phyloP scores from a whole-genome alignment of 2,329 filamentous ascomycete genomes.

The Trichoderma atrobrunneum region DNA sequence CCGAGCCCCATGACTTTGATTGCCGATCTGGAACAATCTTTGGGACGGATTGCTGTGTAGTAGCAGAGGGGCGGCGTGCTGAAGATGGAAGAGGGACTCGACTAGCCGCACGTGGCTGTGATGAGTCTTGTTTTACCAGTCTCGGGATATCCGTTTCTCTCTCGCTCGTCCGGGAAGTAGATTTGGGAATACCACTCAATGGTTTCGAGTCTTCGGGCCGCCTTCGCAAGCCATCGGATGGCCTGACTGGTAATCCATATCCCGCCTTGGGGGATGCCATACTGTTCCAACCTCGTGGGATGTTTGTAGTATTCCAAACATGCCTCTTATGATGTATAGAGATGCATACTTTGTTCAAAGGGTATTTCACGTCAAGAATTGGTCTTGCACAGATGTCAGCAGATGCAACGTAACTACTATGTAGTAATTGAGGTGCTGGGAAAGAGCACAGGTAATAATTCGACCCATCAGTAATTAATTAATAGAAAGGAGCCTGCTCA shows the following conservation, averaged over 20 bases:
- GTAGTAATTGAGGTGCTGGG: background rate
- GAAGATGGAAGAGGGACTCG: constrained; percentile 26
- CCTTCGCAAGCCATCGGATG: constrained; percentile 37
- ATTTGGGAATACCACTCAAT: constrained; percentile 26
- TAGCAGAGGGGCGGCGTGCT: constrained; percentile 26
- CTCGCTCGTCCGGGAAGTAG: constrained; percentile 25
- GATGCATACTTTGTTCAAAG: constrained; percentile 14
- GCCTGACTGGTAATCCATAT: constrained; percentile 41
- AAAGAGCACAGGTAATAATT: background rate
- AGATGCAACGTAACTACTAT: background rate
- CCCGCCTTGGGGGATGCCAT: constrained; percentile 45
- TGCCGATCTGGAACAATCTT: constrained; percentile 37
- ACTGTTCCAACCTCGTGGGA: constrained; percentile 32
- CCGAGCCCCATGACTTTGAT: constrained; percentile 43
- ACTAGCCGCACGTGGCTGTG: constrained; percentile 23
- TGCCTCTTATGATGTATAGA: constrained; percentile 19
- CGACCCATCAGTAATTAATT: background rate
- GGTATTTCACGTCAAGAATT: background rate
- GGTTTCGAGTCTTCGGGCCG: constrained; percentile 26
- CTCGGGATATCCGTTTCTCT: constrained; percentile 24
- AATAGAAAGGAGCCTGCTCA: background rate
- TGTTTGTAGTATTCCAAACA: constrained; percentile 23
- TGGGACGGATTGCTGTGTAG: constrained; percentile 22
- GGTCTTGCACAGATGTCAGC: constrained; percentile 6
- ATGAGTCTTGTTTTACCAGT: constrained; percentile 21